Evolutionary conservation across 495 filamentous ascomycete species (phyloP).

Genomic region (Letharia lupina): DNA sequence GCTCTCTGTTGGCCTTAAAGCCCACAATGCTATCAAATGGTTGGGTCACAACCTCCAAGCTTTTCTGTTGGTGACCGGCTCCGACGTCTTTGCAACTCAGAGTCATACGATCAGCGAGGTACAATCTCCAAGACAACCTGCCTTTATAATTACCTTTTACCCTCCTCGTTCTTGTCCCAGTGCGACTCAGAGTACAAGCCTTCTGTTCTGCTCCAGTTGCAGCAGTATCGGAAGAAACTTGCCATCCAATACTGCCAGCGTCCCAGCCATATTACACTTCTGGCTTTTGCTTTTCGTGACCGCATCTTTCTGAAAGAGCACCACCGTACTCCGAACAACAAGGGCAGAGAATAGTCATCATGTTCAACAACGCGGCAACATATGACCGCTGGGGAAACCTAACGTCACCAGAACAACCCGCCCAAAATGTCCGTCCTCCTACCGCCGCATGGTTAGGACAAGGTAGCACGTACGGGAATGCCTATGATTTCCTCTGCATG

Average conservation of each 20-base stretch:
- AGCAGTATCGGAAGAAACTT: background rate
- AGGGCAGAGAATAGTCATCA: background rate
- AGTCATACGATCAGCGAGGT: background rate
- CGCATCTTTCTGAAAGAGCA: background rate
- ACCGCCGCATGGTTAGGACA: background rate
- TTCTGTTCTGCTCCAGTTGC: background rate
- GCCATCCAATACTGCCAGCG: background rate
- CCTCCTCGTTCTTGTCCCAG: background rate
- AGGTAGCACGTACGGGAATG: background rate
- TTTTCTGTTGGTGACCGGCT: background rate
- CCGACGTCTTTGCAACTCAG: background rate
- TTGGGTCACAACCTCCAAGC: background rate
- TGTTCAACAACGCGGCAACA: background rate
- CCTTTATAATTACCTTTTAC: background rate
- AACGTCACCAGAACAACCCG: background rate
- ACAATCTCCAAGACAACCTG: background rate
- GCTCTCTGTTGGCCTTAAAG: background rate
- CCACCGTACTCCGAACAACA: background rate
- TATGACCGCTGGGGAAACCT: background rate
- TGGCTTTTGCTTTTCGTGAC: background rate
- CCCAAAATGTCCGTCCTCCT: background rate
- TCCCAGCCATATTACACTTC: background rate
- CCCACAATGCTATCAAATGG: background rate
- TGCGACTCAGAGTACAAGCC: background rate
- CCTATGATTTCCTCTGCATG: background rate